Base-by-base conservation (phyloP, 2,329 filamentous ascomycete species). In the Trichoderma citrinoviride region DNA sequence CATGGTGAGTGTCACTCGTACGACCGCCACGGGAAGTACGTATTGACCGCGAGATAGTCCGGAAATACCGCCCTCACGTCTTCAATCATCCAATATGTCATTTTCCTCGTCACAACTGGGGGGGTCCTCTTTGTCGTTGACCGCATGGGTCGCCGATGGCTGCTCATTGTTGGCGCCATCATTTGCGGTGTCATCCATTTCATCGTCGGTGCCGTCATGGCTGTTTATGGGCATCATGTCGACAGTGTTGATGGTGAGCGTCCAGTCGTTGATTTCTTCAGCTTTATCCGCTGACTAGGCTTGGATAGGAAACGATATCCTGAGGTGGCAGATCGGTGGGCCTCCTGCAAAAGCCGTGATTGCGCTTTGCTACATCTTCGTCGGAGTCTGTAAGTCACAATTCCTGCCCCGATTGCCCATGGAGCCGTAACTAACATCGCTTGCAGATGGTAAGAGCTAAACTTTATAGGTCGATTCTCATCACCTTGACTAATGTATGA, bases 101-200 rank as follows among this genome's bases (percentile, higher is more conserved):
- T 56, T 10, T 56, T 56, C 15, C 53, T 56, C 8, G 53, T 56
- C 17, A 56, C 37, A 4, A 56, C 53, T 19, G 53, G 53, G 19
- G 53, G 53, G 12, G 25, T 79, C 79, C 80, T 47, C 71, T 82
- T 37, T 76, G 74, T 54, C 75, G 80, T 46, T 77, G 82, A 43
- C 7, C 53, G 53, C 21, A 56, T 56, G 19, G 53, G 53, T 40
- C 37, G 53, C 53, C 37, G 53, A 43, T 43, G 53, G 53, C 14
- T 56, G 37, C 53, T 56, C 3, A 56, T 56, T 29, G 37, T 56
- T 43, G 37, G 53, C 8, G 37, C 53, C 3, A 56, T 56, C 7
- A 56, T 56, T 12, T 56, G 37, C 10, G 53, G 53, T 17, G 10
- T 43, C 7, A 56, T 56, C 7, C 53, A 55, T 17, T 55, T 55